These are phyloP conservation scores for Saturnispora diversa DNA, from an alignment of 805 yeast genomes.

Conservation along the genomic window DNA sequence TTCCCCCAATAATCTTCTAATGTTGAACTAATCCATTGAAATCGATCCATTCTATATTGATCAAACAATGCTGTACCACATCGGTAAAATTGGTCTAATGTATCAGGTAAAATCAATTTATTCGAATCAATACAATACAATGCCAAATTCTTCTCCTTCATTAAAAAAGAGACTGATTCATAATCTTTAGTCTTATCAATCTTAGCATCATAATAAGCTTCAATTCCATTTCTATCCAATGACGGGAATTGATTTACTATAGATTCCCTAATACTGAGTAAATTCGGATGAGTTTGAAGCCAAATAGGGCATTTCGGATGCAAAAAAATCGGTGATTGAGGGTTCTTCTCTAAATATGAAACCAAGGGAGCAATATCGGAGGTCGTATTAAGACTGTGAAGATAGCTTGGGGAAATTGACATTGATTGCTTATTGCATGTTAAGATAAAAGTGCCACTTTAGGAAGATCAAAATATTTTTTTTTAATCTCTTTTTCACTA, in stretches of 20 bases:
- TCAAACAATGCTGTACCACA: neutral
- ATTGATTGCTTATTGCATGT: neutral
- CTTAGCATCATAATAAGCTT: neutral
- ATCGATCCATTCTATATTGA: conserved; percentile 1
- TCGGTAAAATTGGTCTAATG: conserved; percentile 4
- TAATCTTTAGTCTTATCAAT: neutral
- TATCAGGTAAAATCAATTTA: conserved; percentile 6
- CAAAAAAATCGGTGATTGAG: conserved; percentile 4
- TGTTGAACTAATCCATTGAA: conserved; percentile 3
- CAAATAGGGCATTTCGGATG: conserved; percentile 4
- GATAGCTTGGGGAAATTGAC: conserved; percentile 1
- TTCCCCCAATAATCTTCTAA: conserved; percentile 1
- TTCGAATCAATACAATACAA: conserved; percentile 2
- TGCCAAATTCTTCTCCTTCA: conserved; percentile 4
- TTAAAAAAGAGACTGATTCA: neutral
- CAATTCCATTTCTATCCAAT: neutral
- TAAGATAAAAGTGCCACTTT: too few relatives aligned
- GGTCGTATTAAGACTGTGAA: neutral
- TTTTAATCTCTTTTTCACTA: too few relatives aligned
- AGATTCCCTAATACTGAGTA: neutral
- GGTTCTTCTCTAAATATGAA: neutral
- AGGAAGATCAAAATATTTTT: too few relatives aligned
- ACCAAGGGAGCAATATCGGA: neutral
- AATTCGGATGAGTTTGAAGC: neutral
- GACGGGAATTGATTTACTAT: neutral